Percentiles rank a stretch among this genome's conserved stretches.
These are phyloP conservation scores for Erysiphe neolycopersici DNA, from an alignment of 2,329 filamentous ascomycete genomes.

Conservation along the genomic window DNA sequence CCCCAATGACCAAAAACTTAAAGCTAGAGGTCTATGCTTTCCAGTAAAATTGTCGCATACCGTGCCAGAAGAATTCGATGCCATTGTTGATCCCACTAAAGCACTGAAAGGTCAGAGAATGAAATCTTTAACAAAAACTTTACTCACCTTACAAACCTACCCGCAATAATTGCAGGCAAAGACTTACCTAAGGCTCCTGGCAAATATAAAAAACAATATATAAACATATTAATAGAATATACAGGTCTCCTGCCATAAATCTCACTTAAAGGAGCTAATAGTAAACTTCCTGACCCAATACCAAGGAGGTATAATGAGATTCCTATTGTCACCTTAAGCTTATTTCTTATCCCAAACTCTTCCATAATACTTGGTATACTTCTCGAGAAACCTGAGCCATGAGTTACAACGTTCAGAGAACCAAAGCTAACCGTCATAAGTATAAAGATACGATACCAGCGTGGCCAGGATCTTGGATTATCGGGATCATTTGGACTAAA, in stretches of 20 bases:
- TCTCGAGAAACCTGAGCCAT: conserved; percentile 56
- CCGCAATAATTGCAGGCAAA: conserved; percentile 38
- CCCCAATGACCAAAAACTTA: conserved; percentile 61
- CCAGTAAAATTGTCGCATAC: conserved; percentile 64
- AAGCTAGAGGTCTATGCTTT: conserved; percentile 54
- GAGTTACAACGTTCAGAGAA: conserved; percentile 27
- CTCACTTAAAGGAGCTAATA: conserved; percentile 50
- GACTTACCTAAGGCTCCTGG: conserved; percentile 45
- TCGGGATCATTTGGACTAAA: conserved; percentile 35
- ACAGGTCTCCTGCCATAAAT: conserved; percentile 42
- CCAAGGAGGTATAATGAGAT: conserved; percentile 57
- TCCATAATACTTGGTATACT: conserved; percentile 40
- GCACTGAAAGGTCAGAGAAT: conserved; percentile 18
- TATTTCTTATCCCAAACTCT: conserved; percentile 31
- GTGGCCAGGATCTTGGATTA: conserved; percentile 43
- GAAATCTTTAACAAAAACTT: not conserved
- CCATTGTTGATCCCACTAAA: conserved; percentile 51
- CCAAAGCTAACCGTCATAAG: conserved; percentile 15
- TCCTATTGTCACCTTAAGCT: conserved; percentile 42
- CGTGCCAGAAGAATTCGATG: conserved; percentile 59
- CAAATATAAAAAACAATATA: conserved; percentile 43
- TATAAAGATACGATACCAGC: conserved; percentile 18
- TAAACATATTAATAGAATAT: conserved; percentile 35
- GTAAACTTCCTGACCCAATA: conserved; percentile 40
- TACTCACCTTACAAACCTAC: conserved; percentile 42